A percentile compares a stretch with the other conserved stretches of the same genome.
phyloP scores from a whole-genome alignment of 2,329 filamentous ascomycete species.

The Colletotrichum liaoningense region DNA sequence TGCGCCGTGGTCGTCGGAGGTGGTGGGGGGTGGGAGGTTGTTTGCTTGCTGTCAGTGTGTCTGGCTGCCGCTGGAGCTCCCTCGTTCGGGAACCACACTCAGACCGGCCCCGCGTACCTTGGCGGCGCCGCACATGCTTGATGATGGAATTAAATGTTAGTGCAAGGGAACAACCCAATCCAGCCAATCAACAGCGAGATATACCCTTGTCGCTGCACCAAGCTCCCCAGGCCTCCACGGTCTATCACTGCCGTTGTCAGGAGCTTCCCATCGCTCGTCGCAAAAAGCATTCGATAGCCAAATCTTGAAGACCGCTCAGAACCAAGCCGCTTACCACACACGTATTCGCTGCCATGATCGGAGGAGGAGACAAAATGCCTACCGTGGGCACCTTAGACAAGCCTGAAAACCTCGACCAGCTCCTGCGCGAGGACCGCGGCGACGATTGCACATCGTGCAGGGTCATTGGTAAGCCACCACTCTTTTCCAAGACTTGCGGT shows the following conservation, averaged over 20 bases:
- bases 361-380: conserved; percentile 58
- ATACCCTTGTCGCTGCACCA: conserved; percentile 3
- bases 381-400: conserved; percentile 66
- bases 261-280: background rate
- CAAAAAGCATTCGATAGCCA: conserved; percentile 5
- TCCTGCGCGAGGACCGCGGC: conserved; percentile 65
- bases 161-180: background rate
- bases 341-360: conserved; percentile 46
- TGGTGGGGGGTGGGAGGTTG: conserved; percentile 37
- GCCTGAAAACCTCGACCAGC: conserved; percentile 70
- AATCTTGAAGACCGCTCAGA: background rate
- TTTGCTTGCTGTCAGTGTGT: conserved; percentile 13
- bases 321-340: background rate
- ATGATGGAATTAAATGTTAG: conserved; percentile 47
- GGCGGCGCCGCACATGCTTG: conserved; percentile 20
- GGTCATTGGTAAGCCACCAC: conserved; percentile 70
- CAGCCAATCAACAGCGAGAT: conserved; percentile 23
- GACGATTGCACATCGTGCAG: conserved; percentile 79
- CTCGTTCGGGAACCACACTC: conserved; percentile 15
- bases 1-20: conserved; percentile 42
- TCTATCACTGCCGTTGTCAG: background rate
- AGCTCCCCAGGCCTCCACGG: conserved; percentile 8
- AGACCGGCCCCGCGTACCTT: conserved; percentile 2
- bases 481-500: background rate
- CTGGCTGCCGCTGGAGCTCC: conserved; percentile 26